Base-by-base conservation (phyloP, 1,284 basidiomycete genomes). In the Ceratobasidium sp. region DNA sequence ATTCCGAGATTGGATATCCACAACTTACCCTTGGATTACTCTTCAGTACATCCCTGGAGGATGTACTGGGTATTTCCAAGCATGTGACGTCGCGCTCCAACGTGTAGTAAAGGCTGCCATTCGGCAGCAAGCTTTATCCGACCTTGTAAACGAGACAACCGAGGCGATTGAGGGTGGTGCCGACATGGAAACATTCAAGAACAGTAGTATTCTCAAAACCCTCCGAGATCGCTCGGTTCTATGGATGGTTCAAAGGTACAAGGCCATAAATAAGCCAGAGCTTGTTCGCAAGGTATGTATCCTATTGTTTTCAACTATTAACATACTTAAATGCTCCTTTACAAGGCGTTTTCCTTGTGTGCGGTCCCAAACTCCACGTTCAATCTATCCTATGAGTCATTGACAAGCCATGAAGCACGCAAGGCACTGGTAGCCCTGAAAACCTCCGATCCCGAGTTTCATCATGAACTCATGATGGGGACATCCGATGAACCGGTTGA, bases 61-160 rank as follows among this genome's bases (percentile, higher is more conserved):
- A 14, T 81, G 81, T 66, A 81, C 80, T 30, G 74, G 73, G 20
- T 46, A 65, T n/a, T 78, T 73, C 30, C 84, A 85, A 75, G 83
- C 85, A 16, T 83, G 83, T 50, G 81, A 85, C 78, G 82, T 84
- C 10, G 82, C 82, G 1, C 83, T 85, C 52, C 83, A 85, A 62
- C 77, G 80, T 3, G 77, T 80, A 12, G 80, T 84, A 69, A 85
- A 86, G 78, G 79, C 80, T 33, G 80, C 81, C 18, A 79, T 83
- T 14, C 57, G 30, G 70, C 52, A 78, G 1, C 82, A 82, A 6
- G 82, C 82, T 77, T 82, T 84, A 62, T 81, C 81, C 33, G 82
- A 83, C 64, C 52, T 85, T 18, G 81, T 85, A 6, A 50, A 78
- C 0, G 82, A 83, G 60, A 80, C 81, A 0, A 70, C 78, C 2